A percentile compares a stretch with the other conserved stretches of the same genome.
phyloP scores from a whole-genome alignment of 2,329 filamentous ascomycete genomes.

The Chaetomiaceae sp. region DNA sequence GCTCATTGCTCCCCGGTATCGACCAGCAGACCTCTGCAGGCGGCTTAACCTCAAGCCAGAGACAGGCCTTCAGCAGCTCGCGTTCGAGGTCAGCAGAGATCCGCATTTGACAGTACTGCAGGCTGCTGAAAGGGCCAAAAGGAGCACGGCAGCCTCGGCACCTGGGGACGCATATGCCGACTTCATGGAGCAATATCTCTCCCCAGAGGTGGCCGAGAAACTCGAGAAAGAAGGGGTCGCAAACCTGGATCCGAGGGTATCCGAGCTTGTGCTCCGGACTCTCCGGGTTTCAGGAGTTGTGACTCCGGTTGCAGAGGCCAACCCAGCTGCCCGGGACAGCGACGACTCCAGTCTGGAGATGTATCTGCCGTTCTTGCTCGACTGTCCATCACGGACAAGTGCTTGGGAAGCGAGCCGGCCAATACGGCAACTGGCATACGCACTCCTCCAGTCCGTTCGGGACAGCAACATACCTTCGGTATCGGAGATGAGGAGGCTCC shows the following conservation, averaged over 20 bases:
- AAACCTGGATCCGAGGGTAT: slow-evolving; percentile 29
- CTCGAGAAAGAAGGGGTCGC: background rate
- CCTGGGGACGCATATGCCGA: slow-evolving; percentile 24
- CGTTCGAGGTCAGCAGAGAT: slow-evolving; percentile 33
- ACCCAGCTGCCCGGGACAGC: background rate
- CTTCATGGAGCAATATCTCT: slow-evolving; percentile 28
- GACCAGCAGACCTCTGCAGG: slow-evolving; percentile 23
- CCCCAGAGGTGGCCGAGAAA: slow-evolving; percentile 17
- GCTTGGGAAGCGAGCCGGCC: slow-evolving; percentile 37
- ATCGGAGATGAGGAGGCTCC: slow-evolving; percentile 38
- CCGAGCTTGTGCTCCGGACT: slow-evolving; percentile 27
- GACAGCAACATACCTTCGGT: slow-evolving; percentile 23
- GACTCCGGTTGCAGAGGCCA: background rate
- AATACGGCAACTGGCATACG: slow-evolving; percentile 36
- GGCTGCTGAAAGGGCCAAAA: slow-evolving; percentile 26
- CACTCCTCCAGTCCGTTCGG: slow-evolving; percentile 28
- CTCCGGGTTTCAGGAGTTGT: background rate
- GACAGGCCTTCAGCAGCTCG: slow-evolving; percentile 27
- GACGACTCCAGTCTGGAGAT: slow-evolving; percentile 25
- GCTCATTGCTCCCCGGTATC: slow-evolving; percentile 25
- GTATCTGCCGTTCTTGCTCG: slow-evolving; percentile 40
- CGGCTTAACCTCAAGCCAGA: slow-evolving; percentile 25
- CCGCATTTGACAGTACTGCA: slow-evolving; percentile 24
- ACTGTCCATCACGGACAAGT: slow-evolving; percentile 35
- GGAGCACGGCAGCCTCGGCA: slow-evolving; percentile 9